Evolutionary conservation across 306 rosid species (phyloP).

Genomic region (Medicago lupulina): DNA sequence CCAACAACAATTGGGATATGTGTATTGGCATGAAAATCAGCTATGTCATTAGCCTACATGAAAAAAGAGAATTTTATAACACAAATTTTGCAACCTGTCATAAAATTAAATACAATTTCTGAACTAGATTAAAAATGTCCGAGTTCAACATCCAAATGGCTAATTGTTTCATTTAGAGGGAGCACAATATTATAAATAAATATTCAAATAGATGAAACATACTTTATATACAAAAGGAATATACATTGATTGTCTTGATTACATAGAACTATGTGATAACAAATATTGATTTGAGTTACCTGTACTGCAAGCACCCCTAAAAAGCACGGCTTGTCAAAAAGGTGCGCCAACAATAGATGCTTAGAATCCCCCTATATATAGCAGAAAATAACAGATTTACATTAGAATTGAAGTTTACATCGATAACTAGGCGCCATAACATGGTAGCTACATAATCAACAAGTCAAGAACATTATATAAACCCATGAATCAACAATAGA

Average conservation of each 20-base stretch:
- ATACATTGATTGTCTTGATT: no score
- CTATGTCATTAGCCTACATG: constrained; percentile 73
- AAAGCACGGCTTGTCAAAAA: constrained; percentile 92
- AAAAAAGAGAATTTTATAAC: not conserved
- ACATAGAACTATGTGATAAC: no score
- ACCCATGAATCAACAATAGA: no score
- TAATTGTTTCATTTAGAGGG: constrained; percentile 23
- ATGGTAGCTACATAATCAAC: no score
- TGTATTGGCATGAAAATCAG: constrained; percentile 79
- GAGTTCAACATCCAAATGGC: constrained; percentile 22
- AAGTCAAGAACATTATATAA: no score
- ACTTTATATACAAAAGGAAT: no score
- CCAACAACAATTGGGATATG: constrained; percentile 90
- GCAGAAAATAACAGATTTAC: constrained; percentile 32
- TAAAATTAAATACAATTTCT: no score
- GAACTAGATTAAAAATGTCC: no score
- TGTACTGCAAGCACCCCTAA: constrained; percentile 82
- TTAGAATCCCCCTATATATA: constrained; percentile 61
- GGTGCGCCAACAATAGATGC: constrained; percentile 83
- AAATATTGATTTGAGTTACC: constrained; percentile 54
- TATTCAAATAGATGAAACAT: no score
- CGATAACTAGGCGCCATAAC: not conserved
- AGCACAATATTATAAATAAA: no score
- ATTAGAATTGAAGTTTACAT: constrained; percentile 32
- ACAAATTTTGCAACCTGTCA: no score